Evolutionary conservation across 257 asterid species (phyloP).

Genomic region (Primulina tabacum): DNA sequence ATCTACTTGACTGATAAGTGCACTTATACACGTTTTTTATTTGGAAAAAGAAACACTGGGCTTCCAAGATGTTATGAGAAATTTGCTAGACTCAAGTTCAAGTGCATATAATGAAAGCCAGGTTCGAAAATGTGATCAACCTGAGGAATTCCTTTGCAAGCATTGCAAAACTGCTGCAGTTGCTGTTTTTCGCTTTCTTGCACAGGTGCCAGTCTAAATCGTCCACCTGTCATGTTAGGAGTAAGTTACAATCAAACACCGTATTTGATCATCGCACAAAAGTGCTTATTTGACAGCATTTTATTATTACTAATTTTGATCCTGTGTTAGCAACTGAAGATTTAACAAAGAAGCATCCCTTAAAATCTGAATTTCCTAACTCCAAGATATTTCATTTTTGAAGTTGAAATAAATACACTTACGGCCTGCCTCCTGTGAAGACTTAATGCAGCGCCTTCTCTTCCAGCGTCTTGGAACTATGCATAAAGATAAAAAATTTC

Average conservation of each 20-base stretch:
- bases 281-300: background rate
- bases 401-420: constrained; percentile 48
- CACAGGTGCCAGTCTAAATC: constrained; percentile 62
- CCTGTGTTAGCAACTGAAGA: background rate
- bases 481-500: constrained; percentile 46
- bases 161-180: constrained; percentile 77
- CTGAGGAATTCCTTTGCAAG: constrained; percentile 99
- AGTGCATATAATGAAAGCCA: too few species aligned
- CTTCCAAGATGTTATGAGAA: too few species aligned
- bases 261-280: constrained; percentile 5
- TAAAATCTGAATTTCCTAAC: background rate
- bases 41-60: too few species aligned
- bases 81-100: too few species aligned
- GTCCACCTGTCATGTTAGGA: constrained; percentile 46
- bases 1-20: too few species aligned
- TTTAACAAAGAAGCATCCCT: background rate
- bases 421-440: constrained; percentile 77
- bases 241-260: constrained; percentile 17
- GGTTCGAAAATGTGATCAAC: constrained; percentile 28
- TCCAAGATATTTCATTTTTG: constrained; percentile 12
- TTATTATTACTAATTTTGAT: too few species aligned
- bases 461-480: constrained; percentile 83
- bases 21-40: too few species aligned
- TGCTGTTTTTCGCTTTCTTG: constrained; percentile 57
- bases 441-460: constrained; percentile 57